Conservation (phyloP, 2,329 filamentous ascomycete genomes). For the Claviceps fusiformis region DNA sequence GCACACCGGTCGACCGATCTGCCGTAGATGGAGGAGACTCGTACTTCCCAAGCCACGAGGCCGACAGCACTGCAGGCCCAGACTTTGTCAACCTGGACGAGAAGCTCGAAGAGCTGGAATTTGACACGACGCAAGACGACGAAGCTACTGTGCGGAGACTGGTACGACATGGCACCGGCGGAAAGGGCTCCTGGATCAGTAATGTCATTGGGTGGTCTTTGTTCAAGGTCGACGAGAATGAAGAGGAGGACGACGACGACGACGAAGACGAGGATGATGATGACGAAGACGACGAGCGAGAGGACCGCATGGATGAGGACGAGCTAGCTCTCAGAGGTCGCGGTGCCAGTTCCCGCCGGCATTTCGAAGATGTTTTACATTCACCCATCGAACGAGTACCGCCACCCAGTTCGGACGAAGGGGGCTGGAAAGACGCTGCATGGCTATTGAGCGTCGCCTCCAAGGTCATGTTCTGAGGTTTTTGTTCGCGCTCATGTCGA, state of each 20-base stretch:
- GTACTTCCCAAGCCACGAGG: conserved; percentile 26
- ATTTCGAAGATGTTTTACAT: conserved; percentile 27
- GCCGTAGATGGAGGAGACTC: conserved; percentile 25
- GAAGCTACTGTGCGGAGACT: conserved; percentile 45
- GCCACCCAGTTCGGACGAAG: conserved; percentile 37
- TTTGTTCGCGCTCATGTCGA: too few species aligned
- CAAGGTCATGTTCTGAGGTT: conserved; percentile 40
- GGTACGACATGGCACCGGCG: conserved; percentile 37
- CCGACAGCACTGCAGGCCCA: conserved; percentile 34
- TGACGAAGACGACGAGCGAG: conserved; percentile 11
- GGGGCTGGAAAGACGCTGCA: conserved; percentile 52
- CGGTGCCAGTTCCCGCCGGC: conserved; percentile 21
- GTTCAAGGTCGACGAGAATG: conserved; percentile 48
- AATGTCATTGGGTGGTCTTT: conserved; percentile 45
- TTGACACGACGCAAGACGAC: conserved; percentile 38
- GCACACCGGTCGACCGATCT: conserved; percentile 29
- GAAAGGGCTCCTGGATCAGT: conserved; percentile 45
- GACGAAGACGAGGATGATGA: conserved; percentile 21
- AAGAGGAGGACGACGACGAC: conserved; percentile 34
- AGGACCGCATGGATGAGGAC: conserved; percentile 14
- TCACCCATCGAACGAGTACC: conserved; percentile 33
- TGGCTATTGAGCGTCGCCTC: conserved; percentile 54
- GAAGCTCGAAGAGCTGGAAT: conserved; percentile 39
- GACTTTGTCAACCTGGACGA: conserved; percentile 52
- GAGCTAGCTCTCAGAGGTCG: conserved; percentile 16